Evolutionary conservation across 2,329 filamentous ascomycete species (phyloP).

Genomic region (Xylaria sp.): DNA sequence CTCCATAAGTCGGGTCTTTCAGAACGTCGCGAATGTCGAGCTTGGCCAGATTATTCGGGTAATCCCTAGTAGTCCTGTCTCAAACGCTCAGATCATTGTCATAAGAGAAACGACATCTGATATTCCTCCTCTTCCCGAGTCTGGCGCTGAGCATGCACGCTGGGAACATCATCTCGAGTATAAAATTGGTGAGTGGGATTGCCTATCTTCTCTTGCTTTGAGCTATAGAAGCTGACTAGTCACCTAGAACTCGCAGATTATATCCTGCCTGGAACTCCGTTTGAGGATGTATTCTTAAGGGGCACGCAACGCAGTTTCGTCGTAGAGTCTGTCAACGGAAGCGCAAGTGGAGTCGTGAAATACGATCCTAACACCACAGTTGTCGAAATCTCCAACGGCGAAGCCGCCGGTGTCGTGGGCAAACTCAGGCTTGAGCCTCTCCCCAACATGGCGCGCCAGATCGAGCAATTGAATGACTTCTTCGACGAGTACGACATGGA

Average conservation of each 20-base stretch:
- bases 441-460: slow-evolving; percentile 74
- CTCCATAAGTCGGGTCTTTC: slow-evolving; percentile 78
- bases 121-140: slow-evolving; percentile 46
- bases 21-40: slow-evolving; percentile 77
- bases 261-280: slow-evolving; percentile 74
- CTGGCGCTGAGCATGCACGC: slow-evolving; percentile 46
- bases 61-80: slow-evolving; percentile 65
- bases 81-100: slow-evolving; percentile 67
- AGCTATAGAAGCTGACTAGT: slow-evolving; percentile 25
- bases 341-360: slow-evolving; percentile 57
- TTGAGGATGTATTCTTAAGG: slow-evolving; percentile 71
- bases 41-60: slow-evolving; percentile 74
- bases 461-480: slow-evolving; percentile 73
- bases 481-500: slow-evolving; percentile 65
- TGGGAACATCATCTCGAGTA: slow-evolving; percentile 48
- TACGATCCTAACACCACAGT: slow-evolving; percentile 54
- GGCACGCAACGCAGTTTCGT: slow-evolving; percentile 71
- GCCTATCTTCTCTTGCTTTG: neutral
- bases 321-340: slow-evolving; percentile 65
- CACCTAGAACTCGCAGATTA: slow-evolving; percentile 70
- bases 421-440: slow-evolving; percentile 65
- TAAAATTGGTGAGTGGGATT: slow-evolving; percentile 43
- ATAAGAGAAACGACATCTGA: slow-evolving; percentile 67
- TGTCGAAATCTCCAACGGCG: slow-evolving; percentile 53
- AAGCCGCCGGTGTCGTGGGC: slow-evolving; percentile 45